Evolutionary conservation across 2,329 filamentous ascomycete genomes (phyloP), one percentile per base, ranked within the genome.

Genomic region (Diaporthe eres): DNA sequence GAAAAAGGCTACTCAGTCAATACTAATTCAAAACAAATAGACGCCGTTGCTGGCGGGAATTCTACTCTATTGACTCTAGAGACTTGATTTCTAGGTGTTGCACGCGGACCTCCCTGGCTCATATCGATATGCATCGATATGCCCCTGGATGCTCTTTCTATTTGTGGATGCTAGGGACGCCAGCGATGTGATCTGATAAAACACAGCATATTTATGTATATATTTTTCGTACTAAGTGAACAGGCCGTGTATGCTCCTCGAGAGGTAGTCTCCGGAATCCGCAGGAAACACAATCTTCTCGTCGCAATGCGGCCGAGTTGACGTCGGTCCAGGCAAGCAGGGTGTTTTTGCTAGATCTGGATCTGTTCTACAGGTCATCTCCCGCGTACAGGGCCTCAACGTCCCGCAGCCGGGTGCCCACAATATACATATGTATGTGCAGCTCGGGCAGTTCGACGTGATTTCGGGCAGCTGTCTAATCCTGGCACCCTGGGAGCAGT

Each of bases 401-500:
- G 63, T 68, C 47, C 47, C 47, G 19, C 28, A 12, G 7, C 2
- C 63, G 28, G 15, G 31, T 39, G 31, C 63, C 28, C 44, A 53
- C 47, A 37, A 65, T 25, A 68, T 25, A 49, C 31, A 31, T 31
- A 22, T 49, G 17, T 17, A 19, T 49, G 39, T 63, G 17, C 19
- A 53, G 31, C 63, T 68, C 22, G 44, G 63, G 47, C 12, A 68
- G 44, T 31, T 68, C 22, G 28, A 68, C 31, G 47, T 68, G 31
- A 51, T 51, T 51, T 51, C 63, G 63, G 63, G n/a, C 63, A 68
- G 63, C 63, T 53, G 63, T 68, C 42, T 65, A 25, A 34, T 49
- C 42, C 61, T 57, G 49, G 49, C 22, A 53, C 10, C 49, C 49
- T 61, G 12, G 63, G 63, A 12, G 63, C 44, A 47, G 31, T 37